These are phyloP conservation scores for Gnaphalium uliginosum DNA, from an alignment of 129 eudicot species.

Conservation along the genomic window DNA sequence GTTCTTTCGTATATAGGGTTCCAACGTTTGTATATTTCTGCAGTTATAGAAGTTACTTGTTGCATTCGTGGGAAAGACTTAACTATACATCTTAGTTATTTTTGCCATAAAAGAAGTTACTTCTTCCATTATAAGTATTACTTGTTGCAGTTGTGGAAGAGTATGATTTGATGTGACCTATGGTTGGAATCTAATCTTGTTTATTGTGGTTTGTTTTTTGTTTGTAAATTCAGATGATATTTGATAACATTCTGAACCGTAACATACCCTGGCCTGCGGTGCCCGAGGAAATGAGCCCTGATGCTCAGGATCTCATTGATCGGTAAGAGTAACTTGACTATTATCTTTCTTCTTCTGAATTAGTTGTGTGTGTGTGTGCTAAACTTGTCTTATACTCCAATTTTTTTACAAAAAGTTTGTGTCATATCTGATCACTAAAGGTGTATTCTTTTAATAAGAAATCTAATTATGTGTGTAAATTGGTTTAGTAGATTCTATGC, in stretches of 20 bases:
- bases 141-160: too few species aligned
- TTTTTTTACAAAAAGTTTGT: too few species aligned
- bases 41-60: neutral
- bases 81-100: neutral
- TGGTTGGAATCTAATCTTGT: conserved; percentile 1
- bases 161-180: neutral
- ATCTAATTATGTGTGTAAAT: neutral
- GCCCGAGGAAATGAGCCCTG: conserved; percentile 92
- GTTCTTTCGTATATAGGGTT: neutral
- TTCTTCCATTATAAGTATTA: neutral
- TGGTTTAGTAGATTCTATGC: neutral
- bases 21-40: neutral
- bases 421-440: neutral
- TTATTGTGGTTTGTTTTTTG: neutral
- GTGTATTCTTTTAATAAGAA: neutral
- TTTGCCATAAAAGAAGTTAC: neutral
- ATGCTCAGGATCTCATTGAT: conserved; percentile 83
- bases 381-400: neutral
- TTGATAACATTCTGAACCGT: conserved; percentile 90
- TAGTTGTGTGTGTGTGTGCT: conserved; percentile 3
- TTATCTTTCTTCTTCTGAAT: neutral
- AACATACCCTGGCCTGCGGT: conserved; percentile 96
- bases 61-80: neutral
- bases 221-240: conserved; percentile 60
- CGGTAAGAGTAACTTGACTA: conserved; percentile 47